These are phyloP conservation scores for Fraxinus velutina DNA, from an alignment of 305 asterid genomes.

Conservation along the genomic window DNA sequence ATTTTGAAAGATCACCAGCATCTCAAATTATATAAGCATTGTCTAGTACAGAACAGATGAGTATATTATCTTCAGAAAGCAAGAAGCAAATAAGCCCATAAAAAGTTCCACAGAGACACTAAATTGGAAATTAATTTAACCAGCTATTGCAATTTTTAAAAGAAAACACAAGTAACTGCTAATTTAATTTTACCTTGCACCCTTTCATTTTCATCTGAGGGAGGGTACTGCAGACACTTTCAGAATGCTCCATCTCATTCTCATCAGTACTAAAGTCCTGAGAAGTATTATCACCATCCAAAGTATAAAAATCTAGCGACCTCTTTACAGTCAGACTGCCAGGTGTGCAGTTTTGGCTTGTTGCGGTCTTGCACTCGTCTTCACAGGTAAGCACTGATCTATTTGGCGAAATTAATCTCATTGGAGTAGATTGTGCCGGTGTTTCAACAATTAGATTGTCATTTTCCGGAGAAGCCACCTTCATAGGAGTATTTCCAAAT, in stretches of 20 bases:
- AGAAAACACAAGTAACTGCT: background rate
- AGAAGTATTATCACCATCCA: conserved; percentile 32
- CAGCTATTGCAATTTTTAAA: background rate
- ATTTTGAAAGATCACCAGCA: background rate
- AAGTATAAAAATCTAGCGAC: conserved; percentile 51
- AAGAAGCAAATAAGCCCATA: background rate
- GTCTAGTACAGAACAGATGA: background rate
- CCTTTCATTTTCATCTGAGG: conserved; percentile 10
- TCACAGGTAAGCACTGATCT: conserved; percentile 54
- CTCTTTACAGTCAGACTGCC: conserved; percentile 56
- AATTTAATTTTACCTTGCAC: conserved; percentile 6
- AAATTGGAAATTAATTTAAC: background rate
- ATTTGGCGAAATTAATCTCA: conserved; percentile 57
- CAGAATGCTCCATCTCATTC: conserved; percentile 19
- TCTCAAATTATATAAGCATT: background rate
- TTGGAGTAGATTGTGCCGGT: conserved; percentile 63
- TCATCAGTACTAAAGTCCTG: conserved; percentile 6
- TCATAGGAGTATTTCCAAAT: conserved; percentile 55
- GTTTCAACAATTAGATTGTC: conserved; percentile 48
- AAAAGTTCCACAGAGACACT: background rate
- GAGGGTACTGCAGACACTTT: conserved; percentile 6
- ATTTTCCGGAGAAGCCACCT: conserved; percentile 34
- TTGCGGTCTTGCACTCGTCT: conserved; percentile 44
- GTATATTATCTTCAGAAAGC: background rate
- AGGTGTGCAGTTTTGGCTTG: conserved; percentile 40